Base-by-base conservation (phyloP, 768 basidiomycete species). In the Rhodotorula babjevae region DNA sequence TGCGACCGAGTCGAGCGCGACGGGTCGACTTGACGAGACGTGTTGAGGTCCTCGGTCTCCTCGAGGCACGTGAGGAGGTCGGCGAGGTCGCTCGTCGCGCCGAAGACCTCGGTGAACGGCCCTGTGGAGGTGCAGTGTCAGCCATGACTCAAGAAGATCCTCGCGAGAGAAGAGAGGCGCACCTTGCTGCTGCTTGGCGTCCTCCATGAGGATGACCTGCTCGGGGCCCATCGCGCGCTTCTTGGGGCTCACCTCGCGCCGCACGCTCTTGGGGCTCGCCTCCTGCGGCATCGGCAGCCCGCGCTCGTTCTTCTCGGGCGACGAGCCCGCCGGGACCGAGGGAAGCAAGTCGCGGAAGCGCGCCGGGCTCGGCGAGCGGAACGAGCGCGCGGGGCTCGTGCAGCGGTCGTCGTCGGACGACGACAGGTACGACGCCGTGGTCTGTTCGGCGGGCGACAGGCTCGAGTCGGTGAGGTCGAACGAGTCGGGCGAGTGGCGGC, bases 151-250 rank as follows among this genome's bases (percentile, higher is more conserved):
- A 0, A 36, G 8, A 19, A 9, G 9, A 27, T 36, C 42, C 18
- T 3, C 12, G 16, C 31, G 44, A n/a, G 44, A n/a, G 44, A 42
- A 16, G 33, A 2, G n/a, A 6, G 2, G 16, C 36, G 31, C 27
- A 66, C 72, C 65, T 11, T 25, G 23, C 15, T 42, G 44, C 33
- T 50, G 65, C 31, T 27, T 36, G 7, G 15, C n/a, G 19, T 66
- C 66, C n/a, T 40, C 63, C 68, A 74, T 74, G 15, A 44, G 56
- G 46, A 74, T 74, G 18, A 65, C 57, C 57, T 74, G 65, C 63
- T 70, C 73, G 21, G 73, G 73, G 3, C 73, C 73, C 57, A 74
- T 66, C 53, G 73, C 56, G 53, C 53, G n/a, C 52, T 69, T 74
- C 62, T 42, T 66, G n/a, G 65, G 70, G 18, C 65, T 71, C 31